A percentile compares a stretch with the other conserved stretches of the same genome.
Conservation (phyloP, 768 basidiomycete species). For the Mycena olivaceomarginata region DNA sequence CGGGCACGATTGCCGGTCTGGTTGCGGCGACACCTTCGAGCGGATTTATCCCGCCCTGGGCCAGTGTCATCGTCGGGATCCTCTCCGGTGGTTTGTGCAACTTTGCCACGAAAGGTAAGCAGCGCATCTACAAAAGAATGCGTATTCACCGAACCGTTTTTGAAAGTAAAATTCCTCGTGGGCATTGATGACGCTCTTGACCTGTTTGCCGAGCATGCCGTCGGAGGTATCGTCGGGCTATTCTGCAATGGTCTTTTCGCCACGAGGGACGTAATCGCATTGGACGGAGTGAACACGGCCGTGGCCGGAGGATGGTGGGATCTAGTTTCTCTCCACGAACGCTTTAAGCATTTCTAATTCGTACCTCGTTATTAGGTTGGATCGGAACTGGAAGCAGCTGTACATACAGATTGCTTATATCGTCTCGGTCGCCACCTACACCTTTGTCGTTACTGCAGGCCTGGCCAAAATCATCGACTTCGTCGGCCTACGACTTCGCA, state of each 20-base stretch:
- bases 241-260: conserved; percentile 87
- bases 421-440: conserved; percentile 73
- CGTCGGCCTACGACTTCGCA: conserved; percentile 73
- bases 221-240: conserved; percentile 84
- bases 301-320: conserved; percentile 83
- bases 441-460: conserved; percentile 76
- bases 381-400: conserved; percentile 86
- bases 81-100: conserved; percentile 85
- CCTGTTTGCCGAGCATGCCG: conserved; percentile 93
- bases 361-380: conserved; percentile 54
- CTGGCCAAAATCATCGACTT: conserved; percentile 75
- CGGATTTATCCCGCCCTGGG: conserved; percentile 88
- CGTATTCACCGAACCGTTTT: conserved; percentile 25
- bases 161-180: conserved; percentile 79
- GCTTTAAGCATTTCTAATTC: neutral
- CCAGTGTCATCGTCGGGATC: conserved; percentile 84
- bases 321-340: conserved; percentile 40
- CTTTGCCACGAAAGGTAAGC: conserved; percentile 88
- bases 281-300: conserved; percentile 79
- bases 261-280: conserved; percentile 73
- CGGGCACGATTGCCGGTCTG: conserved; percentile 92
- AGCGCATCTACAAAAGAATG: neutral
- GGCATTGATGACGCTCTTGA: conserved; percentile 93
- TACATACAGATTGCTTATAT: conserved; percentile 86
- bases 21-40: conserved; percentile 94